Conservation (phyloP, 2,329 filamentous ascomycete genomes). For the Penicillium thymicola region DNA sequence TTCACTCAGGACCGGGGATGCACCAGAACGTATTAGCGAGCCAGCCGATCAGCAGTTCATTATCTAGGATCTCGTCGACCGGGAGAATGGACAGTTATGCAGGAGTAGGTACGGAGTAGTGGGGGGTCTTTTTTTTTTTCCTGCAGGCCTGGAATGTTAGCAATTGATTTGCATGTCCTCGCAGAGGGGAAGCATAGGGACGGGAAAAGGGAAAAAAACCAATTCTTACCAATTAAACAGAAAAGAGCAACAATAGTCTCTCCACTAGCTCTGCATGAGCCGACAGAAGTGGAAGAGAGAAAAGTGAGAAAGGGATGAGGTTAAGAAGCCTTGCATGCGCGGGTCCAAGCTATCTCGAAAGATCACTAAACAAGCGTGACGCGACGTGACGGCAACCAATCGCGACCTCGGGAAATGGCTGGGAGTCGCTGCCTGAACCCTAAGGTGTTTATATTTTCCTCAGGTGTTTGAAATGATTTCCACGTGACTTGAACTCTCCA, state of each 20-base stretch:
- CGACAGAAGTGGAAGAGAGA: slow-evolving; percentile 11
- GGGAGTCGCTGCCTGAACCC: not conserved
- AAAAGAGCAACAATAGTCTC: slow-evolving; percentile 7
- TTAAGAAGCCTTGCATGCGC: slow-evolving; percentile 33
- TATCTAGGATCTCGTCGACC: slow-evolving; percentile 28
- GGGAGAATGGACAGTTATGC: slow-evolving; percentile 34
- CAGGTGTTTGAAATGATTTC: not conserved
- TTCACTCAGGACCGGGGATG: slow-evolving; percentile 8
- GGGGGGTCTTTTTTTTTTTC: slow-evolving; percentile 16
- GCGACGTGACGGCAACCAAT: slow-evolving; percentile 42
- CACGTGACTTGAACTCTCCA: slow-evolving; percentile 19
- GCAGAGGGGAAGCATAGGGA: slow-evolving; percentile 1
- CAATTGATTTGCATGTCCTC: slow-evolving; percentile 7
- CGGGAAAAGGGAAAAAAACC: slow-evolving; percentile 3
- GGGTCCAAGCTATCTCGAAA: slow-evolving; percentile 30
- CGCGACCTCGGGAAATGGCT: slow-evolving; percentile 23
- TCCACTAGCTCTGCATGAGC: slow-evolving; percentile 12
- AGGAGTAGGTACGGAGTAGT: slow-evolving; percentile 14
- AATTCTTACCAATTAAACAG: slow-evolving; percentile 12
- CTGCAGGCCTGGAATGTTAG: slow-evolving; percentile 31
- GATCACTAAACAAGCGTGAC: slow-evolving; percentile 37
- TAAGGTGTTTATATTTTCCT: not conserved
- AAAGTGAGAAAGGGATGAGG: slow-evolving; percentile 16
- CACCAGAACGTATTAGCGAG: slow-evolving; percentile 3
- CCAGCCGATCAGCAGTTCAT: slow-evolving; percentile 19